phyloP scores from a whole-genome alignment of 2,329 filamentous ascomycete genomes.

The Ophiosphaerella narmari region DNA sequence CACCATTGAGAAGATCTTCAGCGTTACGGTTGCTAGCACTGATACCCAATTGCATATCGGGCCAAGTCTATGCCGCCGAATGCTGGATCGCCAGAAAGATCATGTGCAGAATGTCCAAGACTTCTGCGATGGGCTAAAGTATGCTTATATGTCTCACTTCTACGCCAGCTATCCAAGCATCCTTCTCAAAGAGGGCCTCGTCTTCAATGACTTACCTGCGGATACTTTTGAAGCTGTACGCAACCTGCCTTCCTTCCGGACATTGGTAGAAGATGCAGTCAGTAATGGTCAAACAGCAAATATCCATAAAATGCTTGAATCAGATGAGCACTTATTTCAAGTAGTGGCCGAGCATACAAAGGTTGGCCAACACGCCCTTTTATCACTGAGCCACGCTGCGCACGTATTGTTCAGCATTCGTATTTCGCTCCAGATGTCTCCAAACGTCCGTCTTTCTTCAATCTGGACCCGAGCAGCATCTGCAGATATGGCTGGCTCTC shows the following conservation, averaged over 20 bases:
- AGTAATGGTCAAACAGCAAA: conserved; percentile 44
- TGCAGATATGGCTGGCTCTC: conserved; percentile 59
- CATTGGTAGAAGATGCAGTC: conserved; percentile 47
- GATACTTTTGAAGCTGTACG: conserved; percentile 71
- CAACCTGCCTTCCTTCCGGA: conserved; percentile 68
- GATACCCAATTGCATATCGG: conserved; percentile 67
- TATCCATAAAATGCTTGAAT: conserved; percentile 62
- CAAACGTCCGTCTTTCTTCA: conserved; percentile 46
- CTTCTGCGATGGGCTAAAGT: conserved; percentile 73
- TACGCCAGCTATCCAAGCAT: conserved; percentile 77
- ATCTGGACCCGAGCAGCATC: conserved; percentile 67
- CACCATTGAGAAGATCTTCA: conserved; percentile 74
- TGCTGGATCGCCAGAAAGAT: conserved; percentile 74
- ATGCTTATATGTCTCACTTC: conserved; percentile 85
- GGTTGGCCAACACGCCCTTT: conserved; percentile 48
- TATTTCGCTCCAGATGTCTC: conserved; percentile 41
- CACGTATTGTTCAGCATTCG: conserved; percentile 46
- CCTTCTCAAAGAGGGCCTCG: conserved; percentile 54
- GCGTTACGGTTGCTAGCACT: conserved; percentile 63
- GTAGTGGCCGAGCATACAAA: conserved; percentile 45
- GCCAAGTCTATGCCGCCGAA: conserved; percentile 62
- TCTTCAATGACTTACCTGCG: conserved; percentile 52
- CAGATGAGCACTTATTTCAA: conserved; percentile 60
- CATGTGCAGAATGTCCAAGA: conserved; percentile 77
- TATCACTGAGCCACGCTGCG: conserved; percentile 46